phyloP scores from a whole-genome alignment of 257 asterid species.

The Nicotiana paniculata region DNA sequence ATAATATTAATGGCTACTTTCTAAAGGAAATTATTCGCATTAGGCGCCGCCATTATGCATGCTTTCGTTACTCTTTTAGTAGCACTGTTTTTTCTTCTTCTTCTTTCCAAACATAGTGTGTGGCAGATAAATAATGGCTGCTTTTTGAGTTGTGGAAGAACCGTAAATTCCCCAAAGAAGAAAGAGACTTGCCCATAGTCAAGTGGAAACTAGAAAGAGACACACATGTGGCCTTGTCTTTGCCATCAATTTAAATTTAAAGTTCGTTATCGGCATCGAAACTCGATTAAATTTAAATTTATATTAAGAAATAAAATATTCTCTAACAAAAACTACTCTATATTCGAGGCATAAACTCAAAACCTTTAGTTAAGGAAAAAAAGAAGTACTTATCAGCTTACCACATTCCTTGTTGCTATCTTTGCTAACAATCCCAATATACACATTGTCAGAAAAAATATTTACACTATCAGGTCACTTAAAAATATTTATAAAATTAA shows the following conservation, averaged over 20 bases:
- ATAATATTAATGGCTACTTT: background rate
- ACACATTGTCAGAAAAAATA: no score
- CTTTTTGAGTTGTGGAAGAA: background rate
- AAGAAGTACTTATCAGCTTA: no score
- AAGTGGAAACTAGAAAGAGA: background rate
- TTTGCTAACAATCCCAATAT: no score
- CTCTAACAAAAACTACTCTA: accelerated
- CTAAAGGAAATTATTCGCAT: background rate
- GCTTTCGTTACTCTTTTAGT: background rate
- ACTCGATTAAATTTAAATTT: no score
- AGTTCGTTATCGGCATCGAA: no score
- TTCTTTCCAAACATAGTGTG: background rate
- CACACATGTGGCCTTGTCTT: conserved; percentile 5
- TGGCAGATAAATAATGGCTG: conserved; percentile 8
- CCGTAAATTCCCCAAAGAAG: conserved; percentile 5
- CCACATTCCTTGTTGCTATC: no score
- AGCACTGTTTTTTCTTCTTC: background rate
- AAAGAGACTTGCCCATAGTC: background rate
- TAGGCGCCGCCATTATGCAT: background rate
- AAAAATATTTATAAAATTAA: no score
- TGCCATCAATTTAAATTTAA: no score
- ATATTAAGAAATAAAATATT: no score
- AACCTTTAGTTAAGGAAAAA: no score
- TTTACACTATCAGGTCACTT: no score
- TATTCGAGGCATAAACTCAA: no score